Base-by-base conservation (phyloP, 2,329 filamentous ascomycete species). In the Helminthosporium solani region DNA sequence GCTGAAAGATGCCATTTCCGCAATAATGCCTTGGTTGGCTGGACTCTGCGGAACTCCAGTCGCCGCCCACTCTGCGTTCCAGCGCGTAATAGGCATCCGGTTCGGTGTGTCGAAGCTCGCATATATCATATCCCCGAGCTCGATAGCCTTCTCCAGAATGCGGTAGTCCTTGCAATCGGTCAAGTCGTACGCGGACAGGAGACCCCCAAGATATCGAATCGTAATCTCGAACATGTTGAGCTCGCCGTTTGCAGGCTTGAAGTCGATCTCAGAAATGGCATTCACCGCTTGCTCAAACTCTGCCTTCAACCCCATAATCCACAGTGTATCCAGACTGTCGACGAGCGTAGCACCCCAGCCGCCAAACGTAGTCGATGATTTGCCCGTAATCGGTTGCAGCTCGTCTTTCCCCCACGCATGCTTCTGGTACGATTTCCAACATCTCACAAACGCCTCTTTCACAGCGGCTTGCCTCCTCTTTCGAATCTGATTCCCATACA, bases 281-380 rank as follows among this genome's bases (percentile, higher is more conserved):
- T 72, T 68, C 2, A 85, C 79, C 1, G 84, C 83, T 53, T 79
- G 73, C 21, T 79, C 72, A 57, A 87, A 88, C 43, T 87, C 84
- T 1, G 78, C 71, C 46, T 75, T 76, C 61, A 87, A 56, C 14
- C 78, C 83, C 78, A 87, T 82, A 53, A 88, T 83, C 83, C 83
- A 87, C 12, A 88, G 73, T 12, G 81, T 82, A 61, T 87, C 85
- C 38, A 86, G 74, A 5, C 79, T 53, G 72, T 95, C 90, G 3
- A 95, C 86, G 45, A 95, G 67, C 0, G 90, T 92, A 11, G 89
- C 89, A 8, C 87, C 88, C 90, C 90, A 95, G 36, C 88, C 90
- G 64, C 88, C 92, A 70, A 96, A 96, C 0, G 89, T 87, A 60
- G 95, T 87, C 9, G 82, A 80, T 51, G 75, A 80, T 14, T 72